Conservation (phyloP, 768 basidiomycete genomes). For the Boletales sp. region DNA sequence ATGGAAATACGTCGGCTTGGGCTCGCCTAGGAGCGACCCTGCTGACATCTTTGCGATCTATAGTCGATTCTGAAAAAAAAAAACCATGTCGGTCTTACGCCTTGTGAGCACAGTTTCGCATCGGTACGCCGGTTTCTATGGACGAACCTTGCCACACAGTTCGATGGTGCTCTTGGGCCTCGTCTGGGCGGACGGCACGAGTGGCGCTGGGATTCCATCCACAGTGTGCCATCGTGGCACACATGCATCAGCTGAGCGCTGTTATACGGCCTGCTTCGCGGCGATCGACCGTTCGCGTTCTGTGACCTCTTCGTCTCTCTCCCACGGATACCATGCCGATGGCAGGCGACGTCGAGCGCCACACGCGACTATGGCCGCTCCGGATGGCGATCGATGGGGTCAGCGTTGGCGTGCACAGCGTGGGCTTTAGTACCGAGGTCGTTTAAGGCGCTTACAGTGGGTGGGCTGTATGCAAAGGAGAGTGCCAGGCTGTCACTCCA, state of each 20-base stretch:
- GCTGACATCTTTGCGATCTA: constrained; percentile 29
- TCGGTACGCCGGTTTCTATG: constrained; percentile 56
- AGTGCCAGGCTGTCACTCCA: too few relatives aligned
- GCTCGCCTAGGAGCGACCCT: neutral
- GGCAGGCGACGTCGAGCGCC: constrained; percentile 60
- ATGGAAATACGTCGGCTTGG: constrained; percentile 36
- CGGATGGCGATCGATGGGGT: constrained; percentile 78
- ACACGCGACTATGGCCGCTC: constrained; percentile 71
- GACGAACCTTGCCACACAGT: constrained; percentile 43
- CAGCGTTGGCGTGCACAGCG: neutral
- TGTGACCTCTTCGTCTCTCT: constrained; percentile 40
- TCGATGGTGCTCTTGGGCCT: constrained; percentile 49
- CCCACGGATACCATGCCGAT: constrained; percentile 33
- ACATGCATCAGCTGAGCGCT: constrained; percentile 45
- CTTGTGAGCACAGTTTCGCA: constrained; percentile 54
- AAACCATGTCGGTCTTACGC: constrained; percentile 49
- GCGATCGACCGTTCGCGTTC: constrained; percentile 48
- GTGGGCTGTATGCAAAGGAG: too few relatives aligned
- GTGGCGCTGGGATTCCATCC: constrained; percentile 50
- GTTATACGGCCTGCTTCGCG: constrained; percentile 62
- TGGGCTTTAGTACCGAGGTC: neutral
- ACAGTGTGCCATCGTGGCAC: constrained; percentile 56
- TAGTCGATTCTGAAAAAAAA: constrained; percentile 54
- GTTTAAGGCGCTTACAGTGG: constrained; percentile 56
- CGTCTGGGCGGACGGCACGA: constrained; percentile 68